Evolutionary conservation across 2,329 filamentous ascomycete species (phyloP).

Genomic region (Microsporum ferrugineum): DNA sequence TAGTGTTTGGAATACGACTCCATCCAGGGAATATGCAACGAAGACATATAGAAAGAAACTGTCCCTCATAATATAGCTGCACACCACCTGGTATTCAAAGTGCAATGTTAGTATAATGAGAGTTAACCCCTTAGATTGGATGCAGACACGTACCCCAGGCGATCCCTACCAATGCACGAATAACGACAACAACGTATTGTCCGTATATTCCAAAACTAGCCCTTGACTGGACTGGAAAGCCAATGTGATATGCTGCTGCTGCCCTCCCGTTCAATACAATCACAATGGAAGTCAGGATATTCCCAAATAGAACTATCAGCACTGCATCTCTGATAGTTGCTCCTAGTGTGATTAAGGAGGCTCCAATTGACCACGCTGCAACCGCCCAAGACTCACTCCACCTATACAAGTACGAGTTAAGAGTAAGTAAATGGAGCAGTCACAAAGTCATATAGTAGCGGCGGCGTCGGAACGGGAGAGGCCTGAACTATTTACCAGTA

Average conservation of each 20-base stretch:
- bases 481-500: conserved; percentile 13
- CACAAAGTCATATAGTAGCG: neutral
- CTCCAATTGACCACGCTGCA: conserved; percentile 17
- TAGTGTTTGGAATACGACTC: conserved; percentile 17
- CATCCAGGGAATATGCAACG: conserved; percentile 20
- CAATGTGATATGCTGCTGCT: conserved; percentile 15
- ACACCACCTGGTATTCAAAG: conserved; percentile 13
- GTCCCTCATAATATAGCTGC: conserved; percentile 16
- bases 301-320: conserved; percentile 17
- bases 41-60: conserved; percentile 21
- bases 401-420: conserved; percentile 6
- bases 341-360: conserved; percentile 16
- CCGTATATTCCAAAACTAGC: conserved; percentile 16
- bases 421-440: neutral
- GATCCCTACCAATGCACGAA: conserved; percentile 14
- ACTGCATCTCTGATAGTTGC: conserved; percentile 16
- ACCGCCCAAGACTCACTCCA: conserved; percentile 20
- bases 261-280: conserved; percentile 17
- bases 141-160: conserved; percentile 14
- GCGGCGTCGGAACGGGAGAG: neutral
- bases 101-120: neutral
- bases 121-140: neutral
- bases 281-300: conserved; percentile 15
- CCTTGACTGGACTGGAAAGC: conserved; percentile 15
- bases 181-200: conserved; percentile 15